Percentiles rank a stretch among this genome's conserved stretches.
Evolutionary conservation across 2,329 filamentous ascomycete genomes (phyloP).

Genomic region (Neoscytalidium dimidiatum): DNA sequence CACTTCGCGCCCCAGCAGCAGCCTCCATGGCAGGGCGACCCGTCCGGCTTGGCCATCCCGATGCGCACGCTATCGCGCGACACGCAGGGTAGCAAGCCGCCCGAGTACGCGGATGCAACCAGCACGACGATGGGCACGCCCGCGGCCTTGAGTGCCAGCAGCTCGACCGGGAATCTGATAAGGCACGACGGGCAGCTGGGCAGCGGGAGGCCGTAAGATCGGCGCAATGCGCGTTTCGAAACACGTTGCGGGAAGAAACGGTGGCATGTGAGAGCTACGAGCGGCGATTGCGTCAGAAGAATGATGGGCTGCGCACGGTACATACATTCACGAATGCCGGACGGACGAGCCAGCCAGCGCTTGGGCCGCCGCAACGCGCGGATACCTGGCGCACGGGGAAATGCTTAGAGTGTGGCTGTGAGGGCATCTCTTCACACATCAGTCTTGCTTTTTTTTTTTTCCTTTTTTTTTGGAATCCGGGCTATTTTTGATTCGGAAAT

Average conservation of each 20-base stretch:
- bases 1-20: neutral
- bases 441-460: too few species aligned
- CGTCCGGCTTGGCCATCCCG: conserved; percentile 32
- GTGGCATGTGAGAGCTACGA: too few species aligned
- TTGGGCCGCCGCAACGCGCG: too few species aligned
- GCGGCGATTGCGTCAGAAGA: neutral
- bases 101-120: conserved; percentile 37
- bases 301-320: too few species aligned
- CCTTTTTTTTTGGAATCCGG: too few species aligned
- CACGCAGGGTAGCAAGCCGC: conserved; percentile 38
- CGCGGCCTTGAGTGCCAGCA: neutral
- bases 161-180: conserved; percentile 15
- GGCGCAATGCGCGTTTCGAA: too few species aligned
- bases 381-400: too few species aligned
- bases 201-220: neutral
- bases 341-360: too few species aligned
- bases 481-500: too few species aligned
- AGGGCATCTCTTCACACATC: too few species aligned
- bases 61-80: conserved; percentile 41
- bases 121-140: neutral
- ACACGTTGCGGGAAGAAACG: neutral
- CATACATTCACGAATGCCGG: too few species aligned
- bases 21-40: neutral
- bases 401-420: too few species aligned
- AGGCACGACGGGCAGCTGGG: neutral